Percentiles rank a stretch among this genome's conserved stretches.
Evolutionary conservation across 805 yeast species (phyloP).

Genomic region (Cyberlindnera saturnus): DNA sequence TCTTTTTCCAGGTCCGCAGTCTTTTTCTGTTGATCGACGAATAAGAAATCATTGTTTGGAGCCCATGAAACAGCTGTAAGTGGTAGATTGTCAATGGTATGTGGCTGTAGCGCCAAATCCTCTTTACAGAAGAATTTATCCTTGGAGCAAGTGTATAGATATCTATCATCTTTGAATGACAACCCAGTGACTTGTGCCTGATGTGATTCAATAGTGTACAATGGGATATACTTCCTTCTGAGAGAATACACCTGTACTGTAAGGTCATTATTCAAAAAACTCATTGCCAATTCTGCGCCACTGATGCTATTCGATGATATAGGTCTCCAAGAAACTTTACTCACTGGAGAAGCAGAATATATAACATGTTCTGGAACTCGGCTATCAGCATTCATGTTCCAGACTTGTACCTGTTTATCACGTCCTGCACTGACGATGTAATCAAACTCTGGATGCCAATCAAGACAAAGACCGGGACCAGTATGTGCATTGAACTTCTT

Average conservation of each 20-base stretch:
- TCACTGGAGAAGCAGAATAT: slow-evolving; percentile 71
- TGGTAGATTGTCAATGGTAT: slow-evolving; percentile 43
- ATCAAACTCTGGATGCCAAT: slow-evolving; percentile 82
- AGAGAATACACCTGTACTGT: slow-evolving; percentile 65
- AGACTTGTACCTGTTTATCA: slow-evolving; percentile 74
- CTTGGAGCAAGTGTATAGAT: slow-evolving; percentile 43
- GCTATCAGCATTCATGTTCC: slow-evolving; percentile 48
- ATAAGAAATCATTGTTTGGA: slow-evolving; percentile 40
- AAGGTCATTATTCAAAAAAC: slow-evolving; percentile 63
- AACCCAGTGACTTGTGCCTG: slow-evolving; percentile 50
- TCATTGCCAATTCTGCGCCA: slow-evolving; percentile 66
- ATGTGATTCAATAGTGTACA: slow-evolving; percentile 44
- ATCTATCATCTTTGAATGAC: slow-evolving; percentile 41
- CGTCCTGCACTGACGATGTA: slow-evolving; percentile 89
- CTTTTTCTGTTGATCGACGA: slow-evolving; percentile 40
- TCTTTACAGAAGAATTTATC: slow-evolving; percentile 45
- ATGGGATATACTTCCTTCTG: slow-evolving; percentile 67
- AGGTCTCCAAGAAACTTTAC: slow-evolving; percentile 66
- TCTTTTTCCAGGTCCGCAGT: slow-evolving; percentile 2
- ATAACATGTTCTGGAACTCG: slow-evolving; percentile 64
- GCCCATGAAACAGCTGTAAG: slow-evolving; percentile 56
- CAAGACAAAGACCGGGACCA: slow-evolving; percentile 83
- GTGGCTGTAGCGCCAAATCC: slow-evolving; percentile 39
- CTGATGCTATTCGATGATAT: slow-evolving; percentile 33
- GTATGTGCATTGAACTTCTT: slow-evolving; percentile 80